Evolutionary conservation across 208 protist species (phyloP).

Genomic region (Strigomonas culicis): DNA sequence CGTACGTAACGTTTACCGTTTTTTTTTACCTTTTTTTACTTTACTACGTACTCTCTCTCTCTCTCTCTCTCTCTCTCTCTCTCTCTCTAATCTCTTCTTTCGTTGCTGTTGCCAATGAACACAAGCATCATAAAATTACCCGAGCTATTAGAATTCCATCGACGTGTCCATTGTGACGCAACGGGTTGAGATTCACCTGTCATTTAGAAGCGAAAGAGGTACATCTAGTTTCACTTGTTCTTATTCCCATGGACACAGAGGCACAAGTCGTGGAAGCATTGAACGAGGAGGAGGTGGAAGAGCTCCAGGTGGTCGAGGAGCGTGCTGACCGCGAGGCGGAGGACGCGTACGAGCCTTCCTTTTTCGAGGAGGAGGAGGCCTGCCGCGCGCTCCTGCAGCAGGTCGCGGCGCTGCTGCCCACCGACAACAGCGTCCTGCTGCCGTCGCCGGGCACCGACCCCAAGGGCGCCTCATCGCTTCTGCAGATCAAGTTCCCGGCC

Average conservation of each 20-base stretch:
- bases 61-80: background rate
- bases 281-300: background rate
- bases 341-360: conserved; percentile 53
- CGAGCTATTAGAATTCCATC: too few relatives aligned
- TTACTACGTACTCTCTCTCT: background rate
- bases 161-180: too few relatives aligned
- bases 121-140: too few relatives aligned
- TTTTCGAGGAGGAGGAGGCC: conserved; percentile 75
- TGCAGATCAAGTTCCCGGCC: conserved; percentile 52
- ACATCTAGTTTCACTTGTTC: background rate
- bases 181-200: too few relatives aligned
- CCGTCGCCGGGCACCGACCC: conserved; percentile 60
- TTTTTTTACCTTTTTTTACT: background rate
- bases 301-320: background rate
- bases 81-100: background rate
- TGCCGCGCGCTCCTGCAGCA: conserved; percentile 41
- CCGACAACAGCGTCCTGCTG: conserved; percentile 28
- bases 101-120: background rate
- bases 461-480: conserved; percentile 45
- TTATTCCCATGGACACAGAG: background rate
- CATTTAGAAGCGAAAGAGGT: background rate
- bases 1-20: conserved; percentile 11
- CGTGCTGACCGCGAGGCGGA: conserved; percentile 21
- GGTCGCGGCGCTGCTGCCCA: conserved; percentile 29
- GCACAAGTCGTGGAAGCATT: background rate